Evolutionary conservation across 495 filamentous ascomycete species (phyloP), one percentile per base, ranked within the genome.

Genomic region (Cladorrhinum samala): DNA sequence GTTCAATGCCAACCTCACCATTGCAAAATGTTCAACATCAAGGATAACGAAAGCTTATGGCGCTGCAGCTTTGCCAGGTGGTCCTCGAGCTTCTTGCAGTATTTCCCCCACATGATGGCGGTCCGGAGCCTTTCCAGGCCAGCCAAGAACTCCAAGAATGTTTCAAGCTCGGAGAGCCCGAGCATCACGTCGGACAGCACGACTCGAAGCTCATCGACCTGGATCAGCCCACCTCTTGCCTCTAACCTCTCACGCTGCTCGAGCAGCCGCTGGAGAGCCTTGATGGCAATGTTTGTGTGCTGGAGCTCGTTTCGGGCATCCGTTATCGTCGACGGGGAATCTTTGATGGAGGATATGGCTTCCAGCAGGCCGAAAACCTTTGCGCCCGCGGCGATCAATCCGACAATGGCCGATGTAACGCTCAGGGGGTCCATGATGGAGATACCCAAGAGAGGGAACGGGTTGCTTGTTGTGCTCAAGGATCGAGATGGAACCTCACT

Each of bases 1-100:
- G n/a, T n/a, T n/a, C n/a, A n/a, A n/a, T 48, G 7, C 9, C 4
- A 30, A 19, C 3, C 51, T 47, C 25, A 54, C 53, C 53, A 55
- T 23, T 55, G 45, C 24, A 55, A 23, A 36, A 55, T 55, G 17
- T 23, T 55, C 46, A 55, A 45, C 53, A 55, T 55, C 9, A 55
- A 45, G 3, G 39, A 49, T 25, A 55, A 37, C 2, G 53, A 55
- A 20, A 17, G n/a, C 39, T 55, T 49, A 20, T 55, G 44, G 9
- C 53, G 53, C 46, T 50, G 20, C n/a, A 55, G 2, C 38, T 38
- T 55, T 21, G 2, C 45, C 7, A 55, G 1, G 36, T 55, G 53
- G 13, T 50, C 53, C 3, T 55, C 53, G n/a, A 55, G 36, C 53
- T 43, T 21, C 16, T 45, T 55, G 5, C 14, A 14, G 18, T 50